Base-by-base conservation (phyloP, 192 early-diverging fungal genomes). In the Powellomyces hirtus region DNA sequence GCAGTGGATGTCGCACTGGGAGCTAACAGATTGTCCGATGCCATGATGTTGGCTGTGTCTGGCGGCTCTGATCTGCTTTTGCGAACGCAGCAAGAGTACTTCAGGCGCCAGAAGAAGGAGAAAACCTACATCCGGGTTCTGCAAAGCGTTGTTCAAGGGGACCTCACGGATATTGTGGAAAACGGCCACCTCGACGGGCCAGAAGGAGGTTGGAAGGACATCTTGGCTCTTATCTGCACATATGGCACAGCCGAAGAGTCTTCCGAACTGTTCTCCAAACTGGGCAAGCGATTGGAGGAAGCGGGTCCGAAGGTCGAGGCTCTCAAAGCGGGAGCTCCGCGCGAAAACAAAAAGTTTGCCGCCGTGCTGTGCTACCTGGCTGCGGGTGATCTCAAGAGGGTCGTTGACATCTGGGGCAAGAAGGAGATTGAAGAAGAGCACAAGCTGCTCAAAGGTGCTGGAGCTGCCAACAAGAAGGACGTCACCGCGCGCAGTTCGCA, bases 191-290 rank as follows among this genome's bases (percentile, higher is more conserved):
- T 99, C 68, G 81, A 83, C 30, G 90, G 68, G 24, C 24, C 26
- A 26, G 78, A 76, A 4, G 77, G 73, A 7, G 73, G 90, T 57
- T 99, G 97, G 97, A 90, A 92, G 74, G 91, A 98, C 64, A 80
- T 96, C 30, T 74, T 98, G 36, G 96, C 93, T 13, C 80, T 98
- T 7, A 84, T 99, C 49, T 98, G 94, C 81, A 97, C 95, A 0
- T 97, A 98, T 73, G 91, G 89, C 38, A 85, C 87, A 58, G 78
- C 89, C 30, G 95, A 98, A 40, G 92, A 94, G 88, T 61, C 77
- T 26, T 27, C 64, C 2, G 65, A 29, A 22, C 68, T 83, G 36
- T 79, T 77, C 22, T 51, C 68, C 16, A 34, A 55, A 3, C 60
- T 86, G 13, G 85, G 82, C 30, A 30, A 62, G 20, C 66, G 82